Conservation (phyloP, 2,329 filamentous ascomycete genomes). For the Aspergillus pseudoglaucus region DNA sequence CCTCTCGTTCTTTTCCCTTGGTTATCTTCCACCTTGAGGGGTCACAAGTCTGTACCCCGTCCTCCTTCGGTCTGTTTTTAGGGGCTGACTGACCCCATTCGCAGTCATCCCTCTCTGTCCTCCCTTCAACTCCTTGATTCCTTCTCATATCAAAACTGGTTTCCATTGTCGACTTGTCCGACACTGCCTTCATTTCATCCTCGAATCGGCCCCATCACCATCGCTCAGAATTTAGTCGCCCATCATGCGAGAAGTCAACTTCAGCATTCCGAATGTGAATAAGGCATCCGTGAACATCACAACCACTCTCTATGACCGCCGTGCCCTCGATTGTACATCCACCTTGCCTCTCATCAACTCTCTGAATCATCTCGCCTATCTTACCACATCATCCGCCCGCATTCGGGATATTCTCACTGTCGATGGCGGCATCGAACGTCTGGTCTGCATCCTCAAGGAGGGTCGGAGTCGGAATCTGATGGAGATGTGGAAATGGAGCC, state of each 20-base stretch:
- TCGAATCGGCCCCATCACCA: background rate
- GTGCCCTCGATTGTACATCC: constrained; percentile 95
- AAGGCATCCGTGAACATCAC: constrained; percentile 99
- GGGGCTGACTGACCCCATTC: constrained; percentile 9
- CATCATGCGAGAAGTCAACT: constrained; percentile 99
- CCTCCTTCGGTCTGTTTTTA: constrained; percentile 11
- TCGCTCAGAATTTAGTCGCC: constrained; percentile 4
- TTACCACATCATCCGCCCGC: constrained; percentile 93
- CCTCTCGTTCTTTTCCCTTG: constrained; percentile 2
- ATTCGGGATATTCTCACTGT: constrained; percentile 97
- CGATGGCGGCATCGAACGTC: constrained; percentile 92
- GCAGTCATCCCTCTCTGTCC: constrained; percentile 2
- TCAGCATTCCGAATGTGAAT: constrained; percentile 98
- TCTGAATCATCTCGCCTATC: constrained; percentile 94
- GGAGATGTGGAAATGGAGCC: constrained; percentile 99
- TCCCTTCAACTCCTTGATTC: background rate
- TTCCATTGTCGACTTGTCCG: background rate
- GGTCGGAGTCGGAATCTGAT: constrained; percentile 96
- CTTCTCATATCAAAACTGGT: background rate
- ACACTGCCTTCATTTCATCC: no score
- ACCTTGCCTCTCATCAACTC: constrained; percentile 98
- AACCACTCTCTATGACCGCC: constrained; percentile 93
- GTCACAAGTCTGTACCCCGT: background rate
- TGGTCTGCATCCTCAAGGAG: constrained; percentile 97
- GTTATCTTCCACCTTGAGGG: constrained; percentile 1